Percentiles rank a stretch among this genome's conserved stretches.
Conservation (phyloP, 371 early-diverging fungal genomes). For the Mortierella sp. region DNA sequence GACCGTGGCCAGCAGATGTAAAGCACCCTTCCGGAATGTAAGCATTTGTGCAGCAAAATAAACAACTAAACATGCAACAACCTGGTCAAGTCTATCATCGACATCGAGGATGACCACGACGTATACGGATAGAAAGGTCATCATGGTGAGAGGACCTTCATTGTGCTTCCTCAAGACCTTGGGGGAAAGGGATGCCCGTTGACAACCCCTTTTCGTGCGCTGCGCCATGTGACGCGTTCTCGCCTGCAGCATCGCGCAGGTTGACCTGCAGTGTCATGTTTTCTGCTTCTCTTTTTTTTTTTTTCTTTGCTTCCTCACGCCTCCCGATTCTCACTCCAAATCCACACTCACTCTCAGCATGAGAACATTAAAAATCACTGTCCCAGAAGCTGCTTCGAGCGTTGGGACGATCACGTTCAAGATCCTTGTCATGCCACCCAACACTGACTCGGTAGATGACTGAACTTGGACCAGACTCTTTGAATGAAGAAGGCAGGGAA, state of each 20-base stretch:
- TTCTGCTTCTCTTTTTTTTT: too few species aligned
- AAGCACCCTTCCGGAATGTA: conserved; percentile 3
- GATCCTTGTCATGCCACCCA: conserved; percentile 57
- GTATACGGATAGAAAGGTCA: too few species aligned
- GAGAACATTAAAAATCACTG: conserved; percentile 47
- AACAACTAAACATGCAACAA: background rate
- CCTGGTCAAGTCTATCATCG: too few species aligned
- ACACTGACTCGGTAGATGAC: conserved; percentile 19
- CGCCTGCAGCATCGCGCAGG: too few species aligned
- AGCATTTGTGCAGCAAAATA: too few species aligned
- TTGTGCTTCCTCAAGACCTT: too few species aligned
- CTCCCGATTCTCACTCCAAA: background rate
- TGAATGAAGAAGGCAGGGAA: background rate
- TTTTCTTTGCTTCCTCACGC: background rate
- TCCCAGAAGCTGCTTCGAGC: conserved; percentile 72
- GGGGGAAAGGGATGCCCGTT: too few species aligned
- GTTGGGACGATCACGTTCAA: conserved; percentile 72
- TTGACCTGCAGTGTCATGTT: too few species aligned
- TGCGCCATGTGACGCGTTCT: too few species aligned
- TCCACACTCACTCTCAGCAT: background rate
- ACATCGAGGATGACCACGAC: too few species aligned
- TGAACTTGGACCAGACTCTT: background rate
- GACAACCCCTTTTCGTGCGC: too few species aligned
- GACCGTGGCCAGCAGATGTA: conserved; percentile 1
- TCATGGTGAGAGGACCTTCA: too few species aligned